Evolutionary conservation across 306 rosid genomes (phyloP), one percentile per base, ranked within the genome.

Genomic region (Cercis canadensis): DNA sequence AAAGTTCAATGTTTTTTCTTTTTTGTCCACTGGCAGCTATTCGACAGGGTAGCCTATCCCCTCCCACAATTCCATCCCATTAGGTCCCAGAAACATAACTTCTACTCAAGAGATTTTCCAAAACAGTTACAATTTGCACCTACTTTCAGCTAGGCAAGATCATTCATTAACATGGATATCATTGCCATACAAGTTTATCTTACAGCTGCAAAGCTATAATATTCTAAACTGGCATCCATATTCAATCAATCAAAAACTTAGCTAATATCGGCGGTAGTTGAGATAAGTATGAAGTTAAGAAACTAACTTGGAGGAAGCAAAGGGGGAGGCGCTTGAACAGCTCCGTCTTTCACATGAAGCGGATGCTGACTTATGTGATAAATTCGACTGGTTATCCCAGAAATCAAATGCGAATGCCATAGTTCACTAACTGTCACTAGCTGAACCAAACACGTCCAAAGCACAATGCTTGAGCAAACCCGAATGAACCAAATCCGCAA

Each of bases 361-460:
- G 86, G 51, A 40, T 33, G 54, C 40, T 86, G 88, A 69, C 74
- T 33, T 58, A 70, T 67, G 57, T 80, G 82, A 39, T 90, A 83
- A 19, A 89, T 83, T 62, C 92, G 88, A 81, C 47, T 74, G 11
- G 90, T 78, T 33, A 91, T 75, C 44, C 88, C 92, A 64, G 85
- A 72, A 72, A 90, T 45, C 70, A 94, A 81, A 71, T 76, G 89
- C 0, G 96, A 88, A 74, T 74, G 83, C 99, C 99, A 91, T 21
- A 94, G 81, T 84, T 83, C 92, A 67, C 88, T 91, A 36, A 94
- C 84, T 24, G 97, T 89, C 17, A 91, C 85, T 11, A 94, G 81
- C 87, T 91, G 99, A 78, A 91, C 86, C 81, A 94, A 33, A 75
- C 97, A 94, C 44, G 96, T 90, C 99, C 97, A 94, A 0, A 94